Evolutionary conservation across 306 rosid genomes (phyloP), one percentile per base, ranked within the genome.

Genomic region (Geum urbanum): DNA sequence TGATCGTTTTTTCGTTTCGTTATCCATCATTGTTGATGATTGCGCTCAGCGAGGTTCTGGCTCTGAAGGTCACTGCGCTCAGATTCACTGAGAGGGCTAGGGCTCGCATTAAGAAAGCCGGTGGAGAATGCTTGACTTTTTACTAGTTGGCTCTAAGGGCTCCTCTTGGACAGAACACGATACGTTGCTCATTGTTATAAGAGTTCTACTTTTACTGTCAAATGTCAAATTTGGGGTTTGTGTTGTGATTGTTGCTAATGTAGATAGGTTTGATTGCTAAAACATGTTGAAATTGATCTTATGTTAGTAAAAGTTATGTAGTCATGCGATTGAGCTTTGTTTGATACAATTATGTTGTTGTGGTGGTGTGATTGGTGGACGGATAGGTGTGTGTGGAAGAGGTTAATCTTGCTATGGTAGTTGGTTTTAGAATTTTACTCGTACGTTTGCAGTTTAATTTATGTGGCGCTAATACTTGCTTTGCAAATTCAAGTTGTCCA

Each of bases 71-170:
- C 8, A 74, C 87, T 50, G 92, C 89, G 14, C 77, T 87, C 44
- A 82, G 92, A 79, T 87, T 87, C 87, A 87, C 92, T 0, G 89
- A 87, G 69, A 87, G 87, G 19, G 92, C 92, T 15, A 77, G 91
- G 59, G 88, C 88, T 47, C 81, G 88, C 74, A 86, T 86, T 74
- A 85, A 79, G 85, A 86, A 86, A 76, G 89, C 87, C 20, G 92
- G 92, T 24, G 89, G 87, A 18, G 89, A 84, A 73, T 84, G 92
- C 75, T 71, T 82, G 53, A 82, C 89, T 2, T 82, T 87, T 44
- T 89, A 87, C 62, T 84, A 84, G 67, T 76, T 87, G 0, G 87
- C 92, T 50, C 84, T 84, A 37, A 80, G 82, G 61, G 89, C 89
- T 56, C 92, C 92, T 27, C 79, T 84, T 4, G 87, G 92, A 20